Evolutionary conservation across 306 rosid genomes (phyloP), one percentile per base, ranked within the genome.

Genomic region (Cercis canadensis): DNA sequence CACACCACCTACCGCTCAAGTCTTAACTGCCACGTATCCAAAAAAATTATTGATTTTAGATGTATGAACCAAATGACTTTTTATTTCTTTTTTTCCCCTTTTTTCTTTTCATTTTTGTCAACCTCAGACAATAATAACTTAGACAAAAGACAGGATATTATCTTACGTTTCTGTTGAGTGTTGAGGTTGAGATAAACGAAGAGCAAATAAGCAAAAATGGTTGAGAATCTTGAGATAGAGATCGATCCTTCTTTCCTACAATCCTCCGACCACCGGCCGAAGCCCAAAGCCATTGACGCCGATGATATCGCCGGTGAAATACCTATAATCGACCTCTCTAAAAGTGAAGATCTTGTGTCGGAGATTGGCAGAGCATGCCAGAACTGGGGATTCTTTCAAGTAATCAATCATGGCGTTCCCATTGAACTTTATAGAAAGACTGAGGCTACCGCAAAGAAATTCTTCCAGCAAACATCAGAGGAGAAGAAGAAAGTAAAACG

Each of bases 321-420:
- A 64, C 84, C 84, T 51, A 65, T 75, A 16, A 80, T 80, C 0
- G 78, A 83, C 59, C 77, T 76, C 43, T 72, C 77, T 29, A 63
- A 11, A 32, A 50, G 56, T 43, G 53, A 29, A 0, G 62, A 59
- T 9, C 56, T 88, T 0, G 65, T 82, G 24, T 55, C 83, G 0
- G 52, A 87, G 61, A 83, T 93, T 16, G 90, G 87, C 45, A 67
- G 66, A 4, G 96, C 96, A 0, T 86, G 98, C 74, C 73, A 84
- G 70, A 70, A 62, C 0, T 94, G 92, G 97, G 97, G 98, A 11
- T 94, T 94, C 63, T 94, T 94, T 62, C 97, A 90, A 60, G 87
- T 88, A 2, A 51, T 84, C 51, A 90, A 86, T 14, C 96, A 94
- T 73, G 97, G 97, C 10, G 88, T 94, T 11, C 83, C 88, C 0